Evolutionary conservation across 768 basidiomycete genomes (phyloP), one percentile per base, ranked within the genome.

Genomic region (Mycena olivaceomarginata): DNA sequence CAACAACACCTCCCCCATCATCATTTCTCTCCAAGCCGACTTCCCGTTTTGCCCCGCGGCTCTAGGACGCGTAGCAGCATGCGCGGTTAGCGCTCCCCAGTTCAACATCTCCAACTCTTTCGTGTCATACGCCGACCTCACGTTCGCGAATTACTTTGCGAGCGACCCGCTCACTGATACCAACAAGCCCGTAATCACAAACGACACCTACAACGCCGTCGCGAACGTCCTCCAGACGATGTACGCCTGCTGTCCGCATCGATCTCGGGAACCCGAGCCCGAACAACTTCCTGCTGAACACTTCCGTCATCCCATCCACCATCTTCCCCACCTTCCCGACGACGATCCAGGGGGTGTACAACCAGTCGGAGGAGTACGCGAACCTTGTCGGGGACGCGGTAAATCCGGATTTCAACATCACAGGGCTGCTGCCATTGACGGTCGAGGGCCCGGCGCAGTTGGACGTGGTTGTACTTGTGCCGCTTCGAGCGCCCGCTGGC

Each of bases 271-370:
- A 82, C 60, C 80, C 79, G 16, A 81, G 80, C 39, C 74, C 81
- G 5, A 84, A 84, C 71, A 85, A 85, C 74, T 82, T 85, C 72
- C 72, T 85, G 11, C 76, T 82, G 25, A 75, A 83, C 66, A 69
- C 67, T 10, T 45, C 76, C 12, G 20, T 68, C 11, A 46, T 74
- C 40, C 60, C 67, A 25, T 2, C 15, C 7, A 31, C 76, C 1
- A 53, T 77, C 53, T 10, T n/a, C 25, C 3, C 60, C 4, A 40
- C 51, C 4, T 77, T 72, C 63, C 67, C 76, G 1, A 6, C 22
- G 3, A 70, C 60, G 18, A 6, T 25, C 63, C 76, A 46, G 7
- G 12, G 9, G 7, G 18, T 72, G 13, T 16, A 22, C 13, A 60
- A 20, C 70, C 22, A 39, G 40, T 77, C 71, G 3, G 10, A 4